Percentiles rank a stretch among this genome's conserved stretches.
These are phyloP conservation scores for Fusarium citri DNA, from an alignment of 2,329 filamentous ascomycete species.

Conservation along the genomic window DNA sequence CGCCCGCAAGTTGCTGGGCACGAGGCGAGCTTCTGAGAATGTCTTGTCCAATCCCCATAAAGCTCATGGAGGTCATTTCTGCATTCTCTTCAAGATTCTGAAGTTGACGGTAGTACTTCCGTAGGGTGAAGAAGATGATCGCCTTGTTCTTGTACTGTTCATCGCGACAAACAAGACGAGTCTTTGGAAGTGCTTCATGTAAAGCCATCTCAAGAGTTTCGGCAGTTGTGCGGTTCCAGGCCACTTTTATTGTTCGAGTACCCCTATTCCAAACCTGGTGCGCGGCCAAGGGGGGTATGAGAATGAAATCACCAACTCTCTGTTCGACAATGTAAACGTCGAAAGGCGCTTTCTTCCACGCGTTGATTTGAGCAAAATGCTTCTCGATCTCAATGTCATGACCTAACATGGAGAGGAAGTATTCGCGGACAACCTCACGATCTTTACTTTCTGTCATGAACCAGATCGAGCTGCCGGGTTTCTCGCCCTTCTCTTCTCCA, in stretches of 20 bases:
- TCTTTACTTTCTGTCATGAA: slow-evolving; percentile 99
- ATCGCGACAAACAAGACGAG: slow-evolving; percentile 91
- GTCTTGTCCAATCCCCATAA: slow-evolving; percentile 62
- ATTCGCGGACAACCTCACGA: slow-evolving; percentile 88
- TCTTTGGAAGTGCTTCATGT: slow-evolving; percentile 87
- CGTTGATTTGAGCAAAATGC: slow-evolving; percentile 94
- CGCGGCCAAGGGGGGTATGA: slow-evolving; percentile 91
- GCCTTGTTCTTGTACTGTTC: slow-evolving; percentile 99
- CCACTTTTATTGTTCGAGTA: slow-evolving; percentile 95
- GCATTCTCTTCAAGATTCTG: slow-evolving; percentile 62
- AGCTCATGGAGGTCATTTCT: slow-evolving; percentile 58
- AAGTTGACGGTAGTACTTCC: slow-evolving; percentile 79
- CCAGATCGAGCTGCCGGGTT: slow-evolving; percentile 92
- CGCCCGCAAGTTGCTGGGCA: slow-evolving; percentile 78
- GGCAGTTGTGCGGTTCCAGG: slow-evolving; percentile 95
- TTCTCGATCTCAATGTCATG: slow-evolving; percentile 98
- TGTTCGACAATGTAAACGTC: slow-evolving; percentile 94
- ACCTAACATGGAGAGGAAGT: slow-evolving; percentile 91
- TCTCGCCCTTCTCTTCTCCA: slow-evolving; percentile 76
- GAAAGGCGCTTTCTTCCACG: slow-evolving; percentile 95
- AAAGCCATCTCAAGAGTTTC: slow-evolving; percentile 91
- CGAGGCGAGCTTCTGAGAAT: slow-evolving; percentile 56
- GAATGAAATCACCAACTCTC: slow-evolving; percentile 87
- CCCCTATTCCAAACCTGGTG: slow-evolving; percentile 99
- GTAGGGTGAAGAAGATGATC: slow-evolving; percentile 87